Evolutionary conservation across 352 stramenopile genomes (phyloP).

Genomic region (Globisporangium paroecandrum): DNA sequence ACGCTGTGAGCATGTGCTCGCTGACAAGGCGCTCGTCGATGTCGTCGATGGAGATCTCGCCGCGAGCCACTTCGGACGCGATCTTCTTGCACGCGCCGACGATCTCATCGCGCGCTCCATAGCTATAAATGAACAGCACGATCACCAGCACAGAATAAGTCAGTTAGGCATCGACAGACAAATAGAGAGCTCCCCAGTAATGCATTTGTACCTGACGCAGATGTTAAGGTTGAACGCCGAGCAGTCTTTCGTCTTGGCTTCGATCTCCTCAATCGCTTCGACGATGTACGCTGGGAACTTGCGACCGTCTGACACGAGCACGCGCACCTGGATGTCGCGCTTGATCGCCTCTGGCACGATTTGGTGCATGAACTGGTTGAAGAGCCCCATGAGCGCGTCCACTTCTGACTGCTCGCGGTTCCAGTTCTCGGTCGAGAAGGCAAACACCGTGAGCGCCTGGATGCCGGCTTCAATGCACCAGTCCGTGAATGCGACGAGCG

Average conservation of each 20-base stretch:
- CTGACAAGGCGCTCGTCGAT: conserved; percentile 81
- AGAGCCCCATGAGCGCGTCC: conserved; percentile 90
- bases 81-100: conserved; percentile 89
- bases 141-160: not conserved
- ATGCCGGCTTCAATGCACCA: conserved; percentile 95
- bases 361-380: conserved; percentile 94
- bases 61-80: conserved; percentile 72
- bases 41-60: conserved; percentile 53
- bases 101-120: conserved; percentile 96
- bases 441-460: conserved; percentile 92
- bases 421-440: conserved; percentile 97
- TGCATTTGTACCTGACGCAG: conserved; percentile 56
- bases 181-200: not conserved
- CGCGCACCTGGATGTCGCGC: conserved; percentile 88
- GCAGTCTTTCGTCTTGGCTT: conserved; percentile 86
- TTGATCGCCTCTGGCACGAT: conserved; percentile 89
- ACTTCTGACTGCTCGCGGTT: conserved; percentile 88
- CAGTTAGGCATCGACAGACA: not conserved
- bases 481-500: conserved; percentile 93
- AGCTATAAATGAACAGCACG: conserved; percentile 52
- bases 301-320: conserved; percentile 82
- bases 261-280: conserved; percentile 74
- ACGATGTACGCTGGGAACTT: conserved; percentile 71
- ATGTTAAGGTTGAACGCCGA: conserved; percentile 78
- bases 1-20: conserved; percentile 78